These are phyloP conservation scores for Volvariella volvacea DNA, from an alignment of 1,284 basidiomycete genomes.

Conservation along the genomic window DNA sequence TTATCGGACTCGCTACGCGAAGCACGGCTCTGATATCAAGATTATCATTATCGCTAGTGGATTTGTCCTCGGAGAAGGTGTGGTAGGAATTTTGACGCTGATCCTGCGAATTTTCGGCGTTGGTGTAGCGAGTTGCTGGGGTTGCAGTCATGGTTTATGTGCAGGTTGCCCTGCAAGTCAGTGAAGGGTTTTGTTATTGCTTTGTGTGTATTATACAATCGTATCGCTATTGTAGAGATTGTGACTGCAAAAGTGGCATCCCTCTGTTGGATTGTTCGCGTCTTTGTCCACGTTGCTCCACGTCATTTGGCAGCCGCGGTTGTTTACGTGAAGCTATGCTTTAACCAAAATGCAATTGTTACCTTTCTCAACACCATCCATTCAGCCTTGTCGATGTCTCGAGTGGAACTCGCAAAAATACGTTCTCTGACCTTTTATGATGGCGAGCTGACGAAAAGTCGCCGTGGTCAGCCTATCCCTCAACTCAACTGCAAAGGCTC, in stretches of 20 bases:
- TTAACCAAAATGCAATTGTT: no score
- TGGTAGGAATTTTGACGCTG: constrained; percentile 79
- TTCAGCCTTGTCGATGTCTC: constrained; percentile 41
- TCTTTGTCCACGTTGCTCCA: constrained; percentile 19
- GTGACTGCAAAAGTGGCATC: no score
- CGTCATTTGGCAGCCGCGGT: constrained; percentile 14
- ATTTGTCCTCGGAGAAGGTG: constrained; percentile 92
- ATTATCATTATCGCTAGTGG: constrained; percentile 90
- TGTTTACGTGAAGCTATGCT: no score
- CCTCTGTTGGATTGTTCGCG: no score
- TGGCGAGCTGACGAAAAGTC: constrained; percentile 53
- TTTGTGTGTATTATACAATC: not conserved
- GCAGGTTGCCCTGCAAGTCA: constrained; percentile 46
- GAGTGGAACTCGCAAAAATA: constrained; percentile 63
- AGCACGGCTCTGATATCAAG: constrained; percentile 54
- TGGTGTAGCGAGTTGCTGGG: constrained; percentile 77
- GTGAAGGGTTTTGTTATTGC: constrained; percentile 5
- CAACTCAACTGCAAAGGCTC: constrained; percentile 81
- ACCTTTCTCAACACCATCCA: no score
- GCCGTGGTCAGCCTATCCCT: constrained; percentile 61
- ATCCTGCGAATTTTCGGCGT: constrained; percentile 70
- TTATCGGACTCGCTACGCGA: constrained; percentile 47
- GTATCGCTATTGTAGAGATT: no score
- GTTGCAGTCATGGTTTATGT: constrained; percentile 72
- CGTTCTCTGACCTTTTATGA: constrained; percentile 78